Base-by-base conservation (phyloP, 108 stramenopile species). In the Nannochloropsis oceanica region DNA sequence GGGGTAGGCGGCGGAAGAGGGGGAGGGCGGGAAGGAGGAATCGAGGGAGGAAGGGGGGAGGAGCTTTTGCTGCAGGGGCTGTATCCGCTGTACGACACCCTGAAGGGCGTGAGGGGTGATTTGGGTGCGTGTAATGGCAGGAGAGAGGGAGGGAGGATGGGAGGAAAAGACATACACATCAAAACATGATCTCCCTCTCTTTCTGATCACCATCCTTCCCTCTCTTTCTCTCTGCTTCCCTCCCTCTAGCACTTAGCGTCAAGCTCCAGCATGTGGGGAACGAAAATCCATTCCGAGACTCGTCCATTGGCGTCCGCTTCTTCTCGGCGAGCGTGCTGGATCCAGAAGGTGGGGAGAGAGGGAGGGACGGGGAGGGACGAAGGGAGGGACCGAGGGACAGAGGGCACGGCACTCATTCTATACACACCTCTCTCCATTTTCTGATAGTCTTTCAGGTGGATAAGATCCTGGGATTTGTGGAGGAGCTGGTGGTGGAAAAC, bases 401-500 rank as follows among this genome's bases (percentile, higher is more conserved):
- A n/a, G n/a, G n/a, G n/a, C n/a, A n/a, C n/a, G n/a, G n/a, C n/a
- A n/a, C n/a, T n/a, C n/a, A n/a, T n/a, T n/a, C n/a, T n/a, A n/a
- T n/a, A n/a, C n/a, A n/a, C n/a, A n/a, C n/a, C n/a, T n/a, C n/a
- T n/a, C n/a, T n/a, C n/a, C n/a, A n/a, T n/a, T n/a, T n/a, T n/a
- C n/a, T n/a, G n/a, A n/a, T n/a, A n/a, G n/a, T n/a, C n/a, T n/a
- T n/a, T n/a, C n/a, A 59, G 50, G 18, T 96, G 0, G 43, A 91
- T 12, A 94, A 95, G 85, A 91, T 97, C 11, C 93, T 96, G 91
- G 98, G 97, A 0, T 95, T 97, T 79, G 98, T 99, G 27, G 98
- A 97, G 85, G 98, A 97, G 84, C 89, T 99, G 43, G 94, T 97
- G 8, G 97, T 97, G n/a, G 96, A 96, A 26, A 95, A 96, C 44